Conservation (phyloP, 257 asterid genomes). For the Orobanche coerulescens region DNA sequence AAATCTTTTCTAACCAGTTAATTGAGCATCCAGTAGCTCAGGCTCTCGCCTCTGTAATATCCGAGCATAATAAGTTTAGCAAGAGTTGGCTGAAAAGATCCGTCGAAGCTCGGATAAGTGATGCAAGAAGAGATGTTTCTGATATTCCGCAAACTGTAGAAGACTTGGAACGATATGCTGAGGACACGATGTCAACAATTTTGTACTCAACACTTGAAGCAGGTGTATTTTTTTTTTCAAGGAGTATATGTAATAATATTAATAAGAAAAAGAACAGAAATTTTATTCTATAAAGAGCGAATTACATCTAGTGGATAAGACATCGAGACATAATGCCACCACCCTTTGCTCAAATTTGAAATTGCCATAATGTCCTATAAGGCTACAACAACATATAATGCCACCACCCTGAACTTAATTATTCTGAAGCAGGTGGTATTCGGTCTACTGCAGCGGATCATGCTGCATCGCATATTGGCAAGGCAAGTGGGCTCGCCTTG, state of each 20-base stretch:
- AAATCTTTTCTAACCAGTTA: conserved; percentile 56
- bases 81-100: conserved; percentile 82
- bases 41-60: conserved; percentile 57
- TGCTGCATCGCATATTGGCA: conserved; percentile 94
- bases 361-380: no score
- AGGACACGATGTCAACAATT: conserved; percentile 77
- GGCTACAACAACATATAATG: no score
- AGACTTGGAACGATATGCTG: conserved; percentile 74
- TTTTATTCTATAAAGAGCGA: no score
- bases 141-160: conserved; percentile 51
- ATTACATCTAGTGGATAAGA: no score
- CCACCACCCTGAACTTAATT: no score
- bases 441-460: conserved; percentile 77
- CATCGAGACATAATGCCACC: no score
- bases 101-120: conserved; percentile 74
- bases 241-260: no score
- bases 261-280: no score
- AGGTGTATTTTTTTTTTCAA: neutral
- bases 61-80: conserved; percentile 56
- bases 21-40: conserved; percentile 90
- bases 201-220: conserved; percentile 82
- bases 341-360: no score
- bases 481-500: conserved; percentile 83
- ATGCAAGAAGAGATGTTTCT: conserved; percentile 59
- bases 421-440: conserved; percentile 58